A percentile compares a stretch with the other conserved stretches of the same genome.
phyloP scores from a whole-genome alignment of 176 grass and related monocot genomes.

The Sorghum bicolor region Sorghum_bicolor_NCBIv3 NC_012870.2:62819001-62819500 shows the following conservation, averaged over 20 bases:
- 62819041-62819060: neutral
- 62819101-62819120: neutral
- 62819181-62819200: neutral
- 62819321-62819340: neutral
- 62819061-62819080: neutral
- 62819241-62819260: neutral
- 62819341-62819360: neutral
- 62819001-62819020: neutral
- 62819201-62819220: neutral
- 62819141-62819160: neutral
- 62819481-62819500: conserved; percentile 48
- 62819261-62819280: neutral
- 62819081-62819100: neutral
- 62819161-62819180: neutral
- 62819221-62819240: neutral
- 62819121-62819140: neutral
- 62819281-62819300: neutral
- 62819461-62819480: conserved; percentile 28
- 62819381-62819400: neutral
- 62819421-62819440: neutral
- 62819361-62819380: neutral
- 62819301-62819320: neutral
- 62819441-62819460: neutral
- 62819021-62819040: neutral
- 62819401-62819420: neutral